Base-by-base conservation (phyloP, 164 flowering plant species). In the Kingdonia uniflora region DNA sequence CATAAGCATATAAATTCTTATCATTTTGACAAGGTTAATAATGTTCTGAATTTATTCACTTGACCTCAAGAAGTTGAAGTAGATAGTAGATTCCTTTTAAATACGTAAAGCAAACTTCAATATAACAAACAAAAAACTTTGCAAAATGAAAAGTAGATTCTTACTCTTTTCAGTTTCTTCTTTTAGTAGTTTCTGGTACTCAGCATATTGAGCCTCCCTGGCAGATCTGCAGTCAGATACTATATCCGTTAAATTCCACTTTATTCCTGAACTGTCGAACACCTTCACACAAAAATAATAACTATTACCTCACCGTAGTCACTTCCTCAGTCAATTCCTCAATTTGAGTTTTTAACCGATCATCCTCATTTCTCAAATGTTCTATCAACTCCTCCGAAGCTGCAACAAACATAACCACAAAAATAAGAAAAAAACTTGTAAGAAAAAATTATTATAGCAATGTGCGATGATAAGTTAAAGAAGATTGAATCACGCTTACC, bases 331-430 rank as follows among this genome's bases (percentile, higher is more conserved):
- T 68, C 70, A 82, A 61, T 1, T 80, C 76, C 61, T 64, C 51
- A 40, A 70, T 63, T 59, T 81, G 65, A 6, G 29, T 58, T 35
- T 40, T 56, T 48, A 85, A 61, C 55, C 57, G 66, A 21, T 68
- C 72, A 46, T 72, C 81, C 65, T 83, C 88, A 68, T 57, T 68
- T 65, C 56, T 78, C 59, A 85, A 56, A 68, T 74, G 73, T 35
- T 78, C 73, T 41, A 83, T 77, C 65, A 78, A 41, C 49, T 76
- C 79, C 58, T 88, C 96, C 2, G 85, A 81, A 66, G 79, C 94
- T 85, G 79, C 62, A 73, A 51, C 37, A 38, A 49, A 54, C 19
- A 53, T 23, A 8, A 19, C 35, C 35, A 10, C 11, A 22, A 52
- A 40, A 12, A 21, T 1, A 40, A 40, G 21, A 19, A 14, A 14